Conservation (phyloP, 306 rosid genomes). For the Senna tora region DNA sequence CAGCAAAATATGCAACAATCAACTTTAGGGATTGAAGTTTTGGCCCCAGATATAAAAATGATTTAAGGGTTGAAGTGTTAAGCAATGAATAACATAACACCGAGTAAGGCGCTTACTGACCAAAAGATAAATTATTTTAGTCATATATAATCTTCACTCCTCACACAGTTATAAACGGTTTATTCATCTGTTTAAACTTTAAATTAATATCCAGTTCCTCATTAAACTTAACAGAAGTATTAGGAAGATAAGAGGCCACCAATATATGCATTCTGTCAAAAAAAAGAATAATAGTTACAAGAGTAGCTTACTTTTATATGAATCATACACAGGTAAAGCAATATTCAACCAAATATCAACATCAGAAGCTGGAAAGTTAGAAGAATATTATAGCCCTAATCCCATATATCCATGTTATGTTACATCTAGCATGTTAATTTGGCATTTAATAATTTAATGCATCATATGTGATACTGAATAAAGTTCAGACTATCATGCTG, state of each 20-base stretch:
- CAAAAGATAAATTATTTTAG: too few species aligned
- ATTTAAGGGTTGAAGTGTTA: too few species aligned
- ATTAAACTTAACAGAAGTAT: constrained; percentile 2
- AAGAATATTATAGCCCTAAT: constrained; percentile 19
- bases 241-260: not conserved
- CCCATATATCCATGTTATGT: not conserved
- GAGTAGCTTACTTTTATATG: not conserved
- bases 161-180: not conserved
- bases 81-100: not conserved
- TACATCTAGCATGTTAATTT: not conserved
- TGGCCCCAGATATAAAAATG: too few species aligned
- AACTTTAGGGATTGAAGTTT: not conserved
- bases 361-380: not conserved
- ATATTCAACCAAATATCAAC: not conserved
- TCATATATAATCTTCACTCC: not conserved
- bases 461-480: not conserved
- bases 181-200: not conserved
- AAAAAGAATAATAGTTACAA: not conserved
- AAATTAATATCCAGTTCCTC: not conserved
- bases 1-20: not conserved
- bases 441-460: constrained; percentile 11
- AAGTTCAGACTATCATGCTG: constrained; percentile 26
- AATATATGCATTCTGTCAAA: not conserved
- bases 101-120: not conserved
- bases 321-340: constrained; percentile 5